Evolutionary conservation across 257 asterid genomes (phyloP).

Genomic region (Ligustrum vulgare): DNA sequence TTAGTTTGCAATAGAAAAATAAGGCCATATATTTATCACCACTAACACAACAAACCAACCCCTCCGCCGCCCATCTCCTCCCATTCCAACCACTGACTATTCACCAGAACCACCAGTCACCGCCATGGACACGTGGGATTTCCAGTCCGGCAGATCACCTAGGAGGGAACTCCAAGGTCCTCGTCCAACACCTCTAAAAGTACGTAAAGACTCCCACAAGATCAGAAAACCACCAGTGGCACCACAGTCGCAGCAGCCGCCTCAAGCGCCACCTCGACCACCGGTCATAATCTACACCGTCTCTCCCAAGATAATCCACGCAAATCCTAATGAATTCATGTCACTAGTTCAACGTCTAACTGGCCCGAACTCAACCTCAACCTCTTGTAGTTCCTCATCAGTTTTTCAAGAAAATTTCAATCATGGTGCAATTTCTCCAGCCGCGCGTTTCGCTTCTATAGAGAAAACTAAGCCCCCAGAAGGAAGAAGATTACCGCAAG

Average conservation of each 20-base stretch:
- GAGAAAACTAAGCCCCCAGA: slow-evolving; percentile 52
- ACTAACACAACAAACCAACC: slow-evolving; percentile 36
- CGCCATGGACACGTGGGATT: slow-evolving; percentile 52
- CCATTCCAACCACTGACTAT: not conserved
- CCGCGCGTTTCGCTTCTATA: slow-evolving; percentile 76
- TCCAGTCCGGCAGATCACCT: slow-evolving; percentile 54
- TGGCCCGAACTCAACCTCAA: slow-evolving; percentile 46
- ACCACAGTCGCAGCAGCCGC: slow-evolving; percentile 33
- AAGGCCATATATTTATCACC: slow-evolving; percentile 26
- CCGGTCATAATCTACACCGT: slow-evolving; percentile 90
- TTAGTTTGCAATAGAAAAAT: slow-evolving; percentile 14
- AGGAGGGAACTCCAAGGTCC: slow-evolving; percentile 70
- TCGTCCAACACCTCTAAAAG: slow-evolving; percentile 79
- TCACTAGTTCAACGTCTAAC: slow-evolving; percentile 85
- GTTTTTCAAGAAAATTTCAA: slow-evolving; percentile 24
- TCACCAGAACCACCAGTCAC: slow-evolving; percentile 15
- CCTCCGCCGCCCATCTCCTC: slow-evolving; percentile 4
- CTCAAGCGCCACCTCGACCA: slow-evolving; percentile 60
- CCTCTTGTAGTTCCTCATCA: slow-evolving; percentile 18
- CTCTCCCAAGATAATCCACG: slow-evolving; percentile 88
- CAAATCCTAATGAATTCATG: slow-evolving; percentile 97
- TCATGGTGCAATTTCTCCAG: slow-evolving; percentile 68
- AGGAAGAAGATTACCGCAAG: slow-evolving; percentile 28
- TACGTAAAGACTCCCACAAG: slow-evolving; percentile 80
- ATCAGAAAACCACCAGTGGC: slow-evolving; percentile 73